A percentile compares a stretch with the other conserved stretches of the same genome.
Evolutionary conservation across 768 basidiomycete species (phyloP).

Genomic region (Lyophyllum decastes): DNA sequence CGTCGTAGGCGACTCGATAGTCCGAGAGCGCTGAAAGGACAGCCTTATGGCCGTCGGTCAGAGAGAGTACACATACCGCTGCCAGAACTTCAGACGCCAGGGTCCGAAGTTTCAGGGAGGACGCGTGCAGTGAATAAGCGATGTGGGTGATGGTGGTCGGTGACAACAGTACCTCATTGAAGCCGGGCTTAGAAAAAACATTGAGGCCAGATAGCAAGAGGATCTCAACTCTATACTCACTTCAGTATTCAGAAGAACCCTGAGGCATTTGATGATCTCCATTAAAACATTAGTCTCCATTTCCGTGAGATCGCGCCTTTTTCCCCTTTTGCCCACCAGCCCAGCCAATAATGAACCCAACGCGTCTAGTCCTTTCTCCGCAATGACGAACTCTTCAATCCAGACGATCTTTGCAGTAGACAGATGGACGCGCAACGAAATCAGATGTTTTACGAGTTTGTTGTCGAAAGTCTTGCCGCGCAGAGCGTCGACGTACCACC

Average conservation of each 20-base stretch:
- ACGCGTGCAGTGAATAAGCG: slow-evolving; percentile 65
- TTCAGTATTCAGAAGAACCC: slow-evolving; percentile 84
- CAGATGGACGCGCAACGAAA: slow-evolving; percentile 81
- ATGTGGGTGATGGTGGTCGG: slow-evolving; percentile 72
- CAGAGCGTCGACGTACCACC: slow-evolving; percentile 65
- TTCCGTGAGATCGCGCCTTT: slow-evolving; percentile 60
- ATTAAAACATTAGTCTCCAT: slow-evolving; percentile 66
- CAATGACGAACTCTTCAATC: slow-evolving; percentile 75
- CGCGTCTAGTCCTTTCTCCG: slow-evolving; percentile 64
- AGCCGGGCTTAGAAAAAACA: slow-evolving; percentile 58
- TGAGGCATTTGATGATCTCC: slow-evolving; percentile 78
- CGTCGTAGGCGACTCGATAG: slow-evolving; percentile 68
- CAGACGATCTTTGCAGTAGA: slow-evolving; percentile 81
- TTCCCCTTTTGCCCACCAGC: slow-evolving; percentile 70
- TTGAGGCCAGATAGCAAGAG: slow-evolving; percentile 7
- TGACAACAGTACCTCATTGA: slow-evolving; percentile 62
- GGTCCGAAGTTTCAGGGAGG: slow-evolving; percentile 68
- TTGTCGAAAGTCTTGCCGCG: slow-evolving; percentile 55
- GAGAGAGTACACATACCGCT: slow-evolving; percentile 77
- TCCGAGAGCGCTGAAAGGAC: slow-evolving; percentile 83
- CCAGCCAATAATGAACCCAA: slow-evolving; percentile 58
- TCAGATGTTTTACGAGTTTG: slow-evolving; percentile 74
- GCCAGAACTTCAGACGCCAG: slow-evolving; percentile 79
- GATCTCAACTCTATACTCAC: slow-evolving; percentile 42
- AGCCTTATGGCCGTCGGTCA: slow-evolving; percentile 67